Evolutionary conservation across 495 filamentous ascomycete genomes (phyloP), one percentile per base, ranked within the genome.

Genomic region (Articulospora tetracladia): DNA sequence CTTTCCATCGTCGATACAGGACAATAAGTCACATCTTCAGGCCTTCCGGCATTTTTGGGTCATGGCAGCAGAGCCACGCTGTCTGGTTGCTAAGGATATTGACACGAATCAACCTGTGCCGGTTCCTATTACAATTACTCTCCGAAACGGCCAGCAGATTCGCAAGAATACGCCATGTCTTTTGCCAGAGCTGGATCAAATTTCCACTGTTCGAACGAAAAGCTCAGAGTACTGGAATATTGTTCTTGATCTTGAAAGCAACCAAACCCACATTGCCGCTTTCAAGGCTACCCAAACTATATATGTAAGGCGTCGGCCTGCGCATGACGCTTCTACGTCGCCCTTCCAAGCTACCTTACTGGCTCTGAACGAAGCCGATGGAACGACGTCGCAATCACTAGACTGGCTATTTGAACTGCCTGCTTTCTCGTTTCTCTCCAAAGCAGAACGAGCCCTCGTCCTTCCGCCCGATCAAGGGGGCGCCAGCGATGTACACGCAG

Each of bases 21-120:
- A 98, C 75, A 97, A 97, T 68, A 89, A 87, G 68, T 91, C 89
- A 25, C 94, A 99, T 62, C 80, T 98, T 2, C 94, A 99, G 79
- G 94, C 94, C 7, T 96, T 98, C 79, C 87, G 95, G 1, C 94
- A 99, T 72, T 86, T 99, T 68, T 99, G 94, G 94, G 92, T 96
- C 15, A 80, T 99, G 11, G 94, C 95, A 6, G 87, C 91, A 7
- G 94, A 98, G 61, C 83, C 90, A 0, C 85, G 94, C 52, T 98
- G 94, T 69, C 79, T 98, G 3, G 80, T 99, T 3, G 81, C 88
- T 8, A 87, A 91, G 48, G 93, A 98, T 62, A 82, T 93, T 8
- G 88, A 90, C 57, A 93, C 89, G 0, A 81, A 88, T 55, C 85
- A 87, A 12, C 90, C 93, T 1, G 81, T 93, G 54, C 80, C 83